Evolutionary conservation across 805 yeast species (phyloP), one percentile per base, ranked within the genome.

Genomic region (Jamesozyma lodderae): DNA sequence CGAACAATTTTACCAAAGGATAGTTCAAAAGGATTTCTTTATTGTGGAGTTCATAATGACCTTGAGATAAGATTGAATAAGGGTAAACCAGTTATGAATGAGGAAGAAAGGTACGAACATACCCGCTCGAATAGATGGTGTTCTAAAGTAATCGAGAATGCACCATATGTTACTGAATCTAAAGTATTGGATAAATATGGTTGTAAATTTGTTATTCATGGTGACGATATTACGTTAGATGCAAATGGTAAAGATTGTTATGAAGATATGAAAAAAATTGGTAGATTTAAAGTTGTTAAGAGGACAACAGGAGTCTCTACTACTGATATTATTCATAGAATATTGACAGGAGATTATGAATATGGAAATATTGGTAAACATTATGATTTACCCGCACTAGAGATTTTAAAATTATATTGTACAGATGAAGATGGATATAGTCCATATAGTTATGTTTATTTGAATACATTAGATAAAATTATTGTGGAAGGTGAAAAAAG

Each of bases 161-260:
- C 97, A 0, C 98, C 98, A 2, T 92, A 92, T 55, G 96, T 90
- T 11, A 92, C 98, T 0, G 56, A 56, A 27, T 94, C 94, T 1
- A 65, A 63, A 30, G 81, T 85, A 37, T 73, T 87, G 85, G 86
- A 82, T 49, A 48, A 67, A 19, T 75, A 75, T 53, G 74, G 73
- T 6, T 92, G 98, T 64, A 63, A 75, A 53, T 92, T 79, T 57
- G 98, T 92, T n/a, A 95, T 92, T 9, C 98, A 92, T 60, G 98
- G 98, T 6, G 98, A 92, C 61, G 98, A 92, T 56, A 86, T 92
- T 47, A 92, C 96, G 19, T 83, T 96, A 2, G 97, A 92, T 61
- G 95, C 95, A 13, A 72, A 85, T 53, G 98, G 98, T 2, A 79
- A 84, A 40, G 98, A 92, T 62, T 86, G 96, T 53, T 92, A 92